Conservation (phyloP, 2,329 filamentous ascomycete genomes). For the Botrytis byssoidea region DNA sequence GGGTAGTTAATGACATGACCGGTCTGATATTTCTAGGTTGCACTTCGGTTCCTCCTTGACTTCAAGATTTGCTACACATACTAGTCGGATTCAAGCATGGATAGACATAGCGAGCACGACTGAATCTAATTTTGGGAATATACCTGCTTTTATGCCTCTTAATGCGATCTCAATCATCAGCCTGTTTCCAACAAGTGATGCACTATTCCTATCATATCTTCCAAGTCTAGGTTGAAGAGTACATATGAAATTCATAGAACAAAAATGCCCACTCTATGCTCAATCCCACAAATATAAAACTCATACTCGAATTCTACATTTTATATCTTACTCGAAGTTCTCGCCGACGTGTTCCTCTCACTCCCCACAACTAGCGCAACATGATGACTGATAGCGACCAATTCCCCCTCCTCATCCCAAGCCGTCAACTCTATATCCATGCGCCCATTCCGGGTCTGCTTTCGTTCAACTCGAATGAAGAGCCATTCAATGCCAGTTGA, state of each 20-base stretch:
- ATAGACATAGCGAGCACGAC: slow-evolving; percentile 4
- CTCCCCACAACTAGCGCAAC: slow-evolving; percentile 62
- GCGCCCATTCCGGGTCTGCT: slow-evolving; percentile 66
- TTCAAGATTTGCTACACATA: not conserved
- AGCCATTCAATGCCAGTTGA: slow-evolving; percentile 70
- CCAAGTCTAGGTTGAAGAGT: not conserved
- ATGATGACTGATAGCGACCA: slow-evolving; percentile 68
- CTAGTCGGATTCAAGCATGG: not conserved
- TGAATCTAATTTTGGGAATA: slow-evolving; percentile 3
- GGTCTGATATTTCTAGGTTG: slow-evolving; percentile 4
- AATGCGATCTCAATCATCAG: not conserved
- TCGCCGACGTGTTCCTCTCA: slow-evolving; percentile 54
- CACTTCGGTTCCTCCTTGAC: not conserved
- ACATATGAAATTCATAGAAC: not conserved
- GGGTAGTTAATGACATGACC: not conserved
- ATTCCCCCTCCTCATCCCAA: slow-evolving; percentile 60
- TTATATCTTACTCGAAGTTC: slow-evolving; percentile 27
- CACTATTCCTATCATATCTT: not conserved
- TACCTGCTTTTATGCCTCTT: not conserved
- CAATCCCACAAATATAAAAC: not conserved
- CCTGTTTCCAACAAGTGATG: not conserved
- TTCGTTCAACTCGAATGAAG: slow-evolving; percentile 62
- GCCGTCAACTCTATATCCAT: slow-evolving; percentile 73
- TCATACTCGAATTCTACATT: slow-evolving; percentile 1
- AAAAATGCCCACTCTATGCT: not conserved